Evolutionary conservation across 2,329 filamentous ascomycete species (phyloP).

Genomic region (Colletotrichum chrysophilum): DNA sequence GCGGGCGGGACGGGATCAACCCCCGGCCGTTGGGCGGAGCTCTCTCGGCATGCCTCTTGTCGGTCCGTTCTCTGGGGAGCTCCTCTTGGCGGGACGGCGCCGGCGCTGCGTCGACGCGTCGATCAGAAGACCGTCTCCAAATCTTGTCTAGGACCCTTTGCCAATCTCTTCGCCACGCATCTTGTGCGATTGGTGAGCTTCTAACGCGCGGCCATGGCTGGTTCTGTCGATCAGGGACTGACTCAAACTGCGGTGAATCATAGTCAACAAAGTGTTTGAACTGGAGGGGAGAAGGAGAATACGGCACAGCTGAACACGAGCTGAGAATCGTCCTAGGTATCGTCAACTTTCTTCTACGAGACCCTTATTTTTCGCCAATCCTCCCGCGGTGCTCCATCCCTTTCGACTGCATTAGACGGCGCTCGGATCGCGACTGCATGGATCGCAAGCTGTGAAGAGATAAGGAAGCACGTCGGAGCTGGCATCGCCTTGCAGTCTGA

Average conservation of each 20-base stretch:
- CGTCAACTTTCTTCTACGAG: not conserved
- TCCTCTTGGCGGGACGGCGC: constrained; percentile 8
- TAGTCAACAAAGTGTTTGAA: not conserved
- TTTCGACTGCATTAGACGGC: not conserved
- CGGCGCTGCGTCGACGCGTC: not conserved
- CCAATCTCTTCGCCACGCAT: not conserved
- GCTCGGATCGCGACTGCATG: constrained; percentile 1
- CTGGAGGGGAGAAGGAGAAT: not conserved
- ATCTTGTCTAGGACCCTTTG: not conserved
- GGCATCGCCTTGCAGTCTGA: not conserved
- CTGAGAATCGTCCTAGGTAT: not conserved
- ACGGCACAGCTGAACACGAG: not conserved
- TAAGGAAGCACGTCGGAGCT: not conserved
- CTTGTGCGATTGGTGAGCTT: not conserved
- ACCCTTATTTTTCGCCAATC: not conserved
- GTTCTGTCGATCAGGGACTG: not conserved
- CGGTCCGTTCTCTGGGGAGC: not conserved
- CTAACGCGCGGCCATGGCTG: not conserved
- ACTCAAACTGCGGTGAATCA: not conserved
- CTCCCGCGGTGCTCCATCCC: constrained; percentile 2
- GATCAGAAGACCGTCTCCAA: not conserved
- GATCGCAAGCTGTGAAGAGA: not conserved
- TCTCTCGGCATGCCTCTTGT: not conserved
- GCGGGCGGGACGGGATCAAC: not conserved
- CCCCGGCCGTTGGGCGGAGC: not conserved